These are phyloP conservation scores for Tagetes patula DNA, from an alignment of 129 eudicot species.

Conservation along the genomic window DNA sequence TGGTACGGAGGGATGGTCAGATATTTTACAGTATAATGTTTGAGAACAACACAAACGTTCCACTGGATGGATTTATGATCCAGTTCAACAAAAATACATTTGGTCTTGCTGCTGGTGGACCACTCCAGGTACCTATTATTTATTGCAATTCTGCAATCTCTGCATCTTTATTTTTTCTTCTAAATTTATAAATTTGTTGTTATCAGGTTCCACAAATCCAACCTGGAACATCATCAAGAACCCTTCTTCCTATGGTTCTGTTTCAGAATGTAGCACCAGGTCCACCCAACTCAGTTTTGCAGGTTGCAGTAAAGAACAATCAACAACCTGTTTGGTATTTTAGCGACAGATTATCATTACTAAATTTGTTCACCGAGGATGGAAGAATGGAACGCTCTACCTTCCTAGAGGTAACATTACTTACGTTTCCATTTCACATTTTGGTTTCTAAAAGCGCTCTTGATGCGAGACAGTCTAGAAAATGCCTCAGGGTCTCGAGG, in stretches of 20 bases:
- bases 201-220: constrained; percentile 77
- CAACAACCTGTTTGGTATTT: constrained; percentile 98
- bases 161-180: neutral
- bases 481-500: neutral
- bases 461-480: neutral
- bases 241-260: constrained; percentile 88
- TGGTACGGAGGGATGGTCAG: constrained; percentile 86
- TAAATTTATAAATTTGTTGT: neutral
- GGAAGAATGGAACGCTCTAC: constrained; percentile 95
- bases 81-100: constrained; percentile 95
- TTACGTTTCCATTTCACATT: neutral
- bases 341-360: constrained; percentile 61
- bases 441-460: neutral
- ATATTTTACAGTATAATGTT: constrained; percentile 79
- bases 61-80: constrained; percentile 93
- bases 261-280: constrained; percentile 89
- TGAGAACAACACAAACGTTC: constrained; percentile 69
- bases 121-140: constrained; percentile 63
- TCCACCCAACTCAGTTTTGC: constrained; percentile 80
- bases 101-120: constrained; percentile 90
- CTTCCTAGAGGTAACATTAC: constrained; percentile 74
- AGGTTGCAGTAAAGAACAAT: constrained; percentile 86
- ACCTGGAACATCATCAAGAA: constrained; percentile 85
- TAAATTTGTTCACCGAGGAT: constrained; percentile 66
- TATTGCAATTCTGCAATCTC: neutral